A percentile compares a stretch with the other conserved stretches of the same genome.
Evolutionary conservation across 2,329 filamentous ascomycete genomes (phyloP).

Genomic region (Venturia oleaginea): DNA sequence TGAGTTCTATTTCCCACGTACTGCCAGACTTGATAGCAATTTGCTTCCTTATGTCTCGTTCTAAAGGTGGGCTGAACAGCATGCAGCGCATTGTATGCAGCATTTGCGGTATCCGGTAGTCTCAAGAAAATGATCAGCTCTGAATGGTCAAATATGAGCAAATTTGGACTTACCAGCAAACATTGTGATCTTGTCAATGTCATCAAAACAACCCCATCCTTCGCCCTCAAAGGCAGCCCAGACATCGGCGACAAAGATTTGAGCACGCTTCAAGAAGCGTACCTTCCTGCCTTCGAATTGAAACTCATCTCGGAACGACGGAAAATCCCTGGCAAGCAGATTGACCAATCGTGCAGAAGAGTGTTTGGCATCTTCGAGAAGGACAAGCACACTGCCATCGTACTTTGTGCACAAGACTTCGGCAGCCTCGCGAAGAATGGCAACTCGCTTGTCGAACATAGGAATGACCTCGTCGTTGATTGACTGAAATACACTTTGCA

Average conservation of each 20-base stretch:
- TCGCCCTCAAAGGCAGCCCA: conserved; percentile 92
- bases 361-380: conserved; percentile 63
- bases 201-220: conserved; percentile 69
- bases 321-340: conserved; percentile 69
- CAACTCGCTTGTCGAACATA: conserved; percentile 65
- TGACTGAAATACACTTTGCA: conserved; percentile 76
- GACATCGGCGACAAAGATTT: conserved; percentile 90
- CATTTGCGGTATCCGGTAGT: conserved; percentile 94
- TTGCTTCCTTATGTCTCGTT: conserved; percentile 56
- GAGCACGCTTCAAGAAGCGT: conserved; percentile 83
- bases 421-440: conserved; percentile 75
- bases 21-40: conserved; percentile 62
- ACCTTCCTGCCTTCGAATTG: conserved; percentile 65
- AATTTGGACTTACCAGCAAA: conserved; percentile 55
- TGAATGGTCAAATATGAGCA: conserved; percentile 10
- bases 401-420: conserved; percentile 74
- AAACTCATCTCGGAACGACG: conserved; percentile 77
- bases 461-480: conserved; percentile 82
- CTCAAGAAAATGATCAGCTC: conserved; percentile 31
- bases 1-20: conserved; percentile 75
- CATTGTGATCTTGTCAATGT: conserved; percentile 96
- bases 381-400: conserved; percentile 60
- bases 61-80: conserved; percentile 72
- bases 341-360: conserved; percentile 85
- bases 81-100: conserved; percentile 75